A percentile compares a stretch with the other conserved stretches of the same genome.
Conservation (phyloP, 2,329 filamentous ascomycete genomes). For the Macrophomina pseudophaseolina region DNA sequence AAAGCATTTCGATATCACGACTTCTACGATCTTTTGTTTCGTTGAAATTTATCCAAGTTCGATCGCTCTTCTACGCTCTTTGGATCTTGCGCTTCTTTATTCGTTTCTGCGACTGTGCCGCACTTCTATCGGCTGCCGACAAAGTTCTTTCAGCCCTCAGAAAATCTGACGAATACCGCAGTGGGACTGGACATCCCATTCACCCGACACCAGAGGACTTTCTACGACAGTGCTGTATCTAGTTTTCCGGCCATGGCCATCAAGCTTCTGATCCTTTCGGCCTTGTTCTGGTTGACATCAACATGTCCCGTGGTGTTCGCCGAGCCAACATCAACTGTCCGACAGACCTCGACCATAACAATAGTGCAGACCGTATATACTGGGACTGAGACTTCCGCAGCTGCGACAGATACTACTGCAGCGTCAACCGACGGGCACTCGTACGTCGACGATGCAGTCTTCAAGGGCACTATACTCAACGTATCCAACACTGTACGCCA, state of each 20-base stretch:
- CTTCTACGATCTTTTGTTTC: no score
- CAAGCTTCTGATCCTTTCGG: neutral
- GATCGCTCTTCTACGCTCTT: no score
- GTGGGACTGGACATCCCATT: no score
- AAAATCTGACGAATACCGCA: no score
- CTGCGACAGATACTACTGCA: neutral
- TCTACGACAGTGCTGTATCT: neutral
- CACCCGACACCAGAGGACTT: neutral
- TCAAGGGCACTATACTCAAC: slow-evolving; percentile 63
- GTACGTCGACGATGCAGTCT: slow-evolving; percentile 51
- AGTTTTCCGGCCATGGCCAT: neutral
- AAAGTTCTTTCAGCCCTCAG: no score
- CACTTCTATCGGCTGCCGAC: no score
- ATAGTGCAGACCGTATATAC: neutral
- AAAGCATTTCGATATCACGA: neutral
- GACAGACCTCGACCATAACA: slow-evolving; percentile 9
- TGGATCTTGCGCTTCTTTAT: no score
- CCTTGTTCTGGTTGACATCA: neutral
- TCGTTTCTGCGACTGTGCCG: no score
- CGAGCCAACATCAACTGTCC: neutral
- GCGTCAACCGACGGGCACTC: slow-evolving; percentile 25
- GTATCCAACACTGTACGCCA: slow-evolving; percentile 69
- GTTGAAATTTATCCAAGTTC: no score
- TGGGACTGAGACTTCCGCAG: neutral
- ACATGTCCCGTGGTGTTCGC: neutral